A percentile compares a stretch with the other conserved stretches of the same genome.
Conservation (phyloP, 768 basidiomycete species). For the Lepiota subincarnata region DNA sequence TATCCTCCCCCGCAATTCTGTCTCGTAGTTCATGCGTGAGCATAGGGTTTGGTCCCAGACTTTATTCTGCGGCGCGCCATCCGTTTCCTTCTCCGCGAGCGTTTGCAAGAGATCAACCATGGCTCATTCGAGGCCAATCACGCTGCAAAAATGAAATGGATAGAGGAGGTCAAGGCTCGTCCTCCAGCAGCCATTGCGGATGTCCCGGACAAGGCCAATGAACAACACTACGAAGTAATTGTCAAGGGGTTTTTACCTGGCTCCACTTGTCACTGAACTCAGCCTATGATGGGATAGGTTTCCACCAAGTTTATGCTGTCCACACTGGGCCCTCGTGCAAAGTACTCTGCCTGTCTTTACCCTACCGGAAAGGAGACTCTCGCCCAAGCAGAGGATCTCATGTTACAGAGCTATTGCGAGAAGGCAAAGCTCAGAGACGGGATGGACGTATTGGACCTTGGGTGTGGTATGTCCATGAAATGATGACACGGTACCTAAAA, state of each 20-base stretch:
- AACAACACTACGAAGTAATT: conserved; percentile 71
- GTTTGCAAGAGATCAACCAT: conserved; percentile 56
- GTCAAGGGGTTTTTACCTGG: not conserved
- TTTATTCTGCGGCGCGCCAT: conserved; percentile 35
- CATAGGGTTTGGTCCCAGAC: conserved; percentile 60
- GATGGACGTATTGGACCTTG: conserved; percentile 60
- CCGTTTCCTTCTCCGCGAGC: conserved; percentile 42
- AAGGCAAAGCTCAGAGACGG: conserved; percentile 62
- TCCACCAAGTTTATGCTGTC: conserved; percentile 60
- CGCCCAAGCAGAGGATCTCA: conserved; percentile 59
- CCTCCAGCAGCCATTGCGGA: conserved; percentile 46
- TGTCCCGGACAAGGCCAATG: conserved; percentile 63
- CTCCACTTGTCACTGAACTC: not conserved
- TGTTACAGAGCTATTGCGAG: conserved; percentile 63
- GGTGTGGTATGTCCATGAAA: conserved; percentile 44
- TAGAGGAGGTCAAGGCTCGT: conserved; percentile 48
- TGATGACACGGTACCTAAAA: not conserved
- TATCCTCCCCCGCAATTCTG: not conserved
- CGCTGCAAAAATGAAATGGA: conserved; percentile 64
- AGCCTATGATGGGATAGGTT: conserved; percentile 33
- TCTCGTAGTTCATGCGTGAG: not conserved
- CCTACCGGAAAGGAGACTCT: conserved; percentile 56
- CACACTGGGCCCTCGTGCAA: conserved; percentile 60
- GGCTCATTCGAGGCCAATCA: conserved; percentile 59
- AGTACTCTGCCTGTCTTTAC: conserved; percentile 66